These are phyloP conservation scores for Paraphaeosphaeria minitans DNA, from an alignment of 2,329 filamentous ascomycete genomes.

Conservation along the genomic window DNA sequence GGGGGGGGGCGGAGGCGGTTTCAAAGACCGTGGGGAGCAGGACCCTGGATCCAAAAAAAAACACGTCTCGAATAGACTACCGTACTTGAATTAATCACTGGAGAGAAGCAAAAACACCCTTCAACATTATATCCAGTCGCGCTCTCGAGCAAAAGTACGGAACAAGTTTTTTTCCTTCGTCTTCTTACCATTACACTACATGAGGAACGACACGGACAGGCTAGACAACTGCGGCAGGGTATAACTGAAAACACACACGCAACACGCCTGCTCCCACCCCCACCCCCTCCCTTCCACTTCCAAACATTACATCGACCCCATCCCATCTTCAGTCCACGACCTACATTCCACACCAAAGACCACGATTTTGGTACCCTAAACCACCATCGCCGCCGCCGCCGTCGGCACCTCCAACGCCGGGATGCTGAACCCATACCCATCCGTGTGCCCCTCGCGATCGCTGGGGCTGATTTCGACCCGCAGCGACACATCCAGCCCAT, in stretches of 20 bases:
- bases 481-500: constrained; percentile 55
- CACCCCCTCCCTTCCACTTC: neutral
- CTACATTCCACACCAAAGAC: too few species aligned
- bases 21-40: too few species aligned
- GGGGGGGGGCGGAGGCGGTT: too few species aligned
- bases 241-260: neutral
- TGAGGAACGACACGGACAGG: neutral
- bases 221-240: neutral
- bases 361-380: neutral
- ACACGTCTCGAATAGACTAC: too few species aligned
- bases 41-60: too few species aligned
- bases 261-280: too few species aligned
- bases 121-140: neutral
- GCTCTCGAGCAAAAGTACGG: neutral
- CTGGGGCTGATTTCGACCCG: constrained; percentile 54
- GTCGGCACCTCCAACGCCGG: constrained; percentile 46
- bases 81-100: too few species aligned
- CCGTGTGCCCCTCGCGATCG: constrained; percentile 52
- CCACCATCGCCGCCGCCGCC: constrained; percentile 10
- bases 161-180: too few species aligned
- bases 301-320: neutral
- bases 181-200: neutral
- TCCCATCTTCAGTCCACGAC: neutral
- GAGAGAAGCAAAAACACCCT: too few species aligned
- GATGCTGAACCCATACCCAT: constrained; percentile 57